Conservation (phyloP, 495 filamentous ascomycete genomes). For the Aspergillus nidulans region DNA sequence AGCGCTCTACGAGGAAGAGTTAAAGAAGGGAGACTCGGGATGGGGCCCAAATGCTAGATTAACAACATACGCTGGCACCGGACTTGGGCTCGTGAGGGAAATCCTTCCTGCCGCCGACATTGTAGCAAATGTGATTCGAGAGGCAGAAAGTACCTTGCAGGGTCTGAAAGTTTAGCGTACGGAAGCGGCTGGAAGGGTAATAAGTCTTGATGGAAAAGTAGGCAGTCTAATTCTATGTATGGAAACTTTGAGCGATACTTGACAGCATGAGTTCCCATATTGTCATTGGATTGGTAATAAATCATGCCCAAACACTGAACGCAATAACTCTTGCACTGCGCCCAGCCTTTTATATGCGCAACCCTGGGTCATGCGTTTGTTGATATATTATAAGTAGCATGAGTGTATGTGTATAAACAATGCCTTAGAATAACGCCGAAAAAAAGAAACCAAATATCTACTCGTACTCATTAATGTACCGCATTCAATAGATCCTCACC, state of each 20-base stretch:
- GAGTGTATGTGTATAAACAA: constrained; percentile 2
- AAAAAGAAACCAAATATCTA: constrained; percentile 4
- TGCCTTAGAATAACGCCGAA: constrained; percentile 14
- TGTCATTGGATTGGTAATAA: not conserved
- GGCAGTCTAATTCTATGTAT: not conserved
- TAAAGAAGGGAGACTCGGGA: constrained; percentile 45
- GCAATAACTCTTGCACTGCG: not conserved
- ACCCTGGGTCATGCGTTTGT: not conserved
- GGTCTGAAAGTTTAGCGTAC: not conserved
- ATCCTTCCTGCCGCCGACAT: constrained; percentile 28
- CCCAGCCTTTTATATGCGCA: constrained; percentile 1
- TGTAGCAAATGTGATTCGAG: constrained; percentile 18
- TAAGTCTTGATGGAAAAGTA: no score
- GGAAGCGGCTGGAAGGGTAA: no score
- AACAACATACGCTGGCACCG: constrained; percentile 60
- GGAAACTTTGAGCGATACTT: not conserved
- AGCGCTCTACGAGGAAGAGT: constrained; percentile 46
- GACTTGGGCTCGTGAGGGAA: constrained; percentile 33
- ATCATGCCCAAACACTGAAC: not conserved
- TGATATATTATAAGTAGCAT: constrained; percentile 3
- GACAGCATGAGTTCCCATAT: not conserved
- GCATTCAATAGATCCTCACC: constrained; percentile 42
- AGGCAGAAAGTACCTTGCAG: constrained; percentile 10
- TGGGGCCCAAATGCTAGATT: constrained; percentile 55
- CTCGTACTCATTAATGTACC: constrained; percentile 31